Conservation (phyloP, 345 rosid genomes). For the Populus tremula region DNA sequence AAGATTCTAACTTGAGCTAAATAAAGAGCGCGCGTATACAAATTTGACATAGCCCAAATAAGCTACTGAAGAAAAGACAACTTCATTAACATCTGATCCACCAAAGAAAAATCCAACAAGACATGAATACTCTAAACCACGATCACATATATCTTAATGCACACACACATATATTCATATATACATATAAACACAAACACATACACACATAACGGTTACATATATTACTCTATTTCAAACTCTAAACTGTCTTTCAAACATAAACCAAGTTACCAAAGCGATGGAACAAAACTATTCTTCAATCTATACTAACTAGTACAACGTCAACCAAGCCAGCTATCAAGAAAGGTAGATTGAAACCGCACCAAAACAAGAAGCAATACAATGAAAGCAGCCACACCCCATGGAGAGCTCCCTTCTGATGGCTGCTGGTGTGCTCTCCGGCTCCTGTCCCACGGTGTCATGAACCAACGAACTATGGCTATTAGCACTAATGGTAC, state of each 20-base stretch:
- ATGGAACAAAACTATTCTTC: neutral
- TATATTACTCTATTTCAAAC: neutral
- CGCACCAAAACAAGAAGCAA: conserved; percentile 64
- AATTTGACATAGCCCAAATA: neutral
- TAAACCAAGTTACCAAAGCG: neutral
- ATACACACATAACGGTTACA: neutral
- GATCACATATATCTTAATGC: neutral
- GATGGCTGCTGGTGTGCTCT: conserved; percentile 40
- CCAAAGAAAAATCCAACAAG: neutral
- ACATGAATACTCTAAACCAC: neutral
- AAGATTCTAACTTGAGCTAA: neutral
- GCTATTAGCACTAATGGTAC: conserved; percentile 52
- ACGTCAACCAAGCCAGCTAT: conserved; percentile 48
- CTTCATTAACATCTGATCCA: neutral
- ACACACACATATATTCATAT: neutral
- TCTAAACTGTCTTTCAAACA: neutral
- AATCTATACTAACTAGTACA: neutral
- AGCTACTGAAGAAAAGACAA: neutral
- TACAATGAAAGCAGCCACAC: conserved; percentile 80
- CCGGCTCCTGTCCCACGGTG: conserved; percentile 56
- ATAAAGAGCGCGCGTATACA: neutral
- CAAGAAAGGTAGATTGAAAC: conserved; percentile 70
- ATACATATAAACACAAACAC: too few relatives aligned
- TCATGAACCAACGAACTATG: conserved; percentile 54
- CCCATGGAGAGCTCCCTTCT: conserved; percentile 90